Conservation (phyloP, 2,329 filamentous ascomycete species). For the Dothiorella sarmentorum region DNA sequence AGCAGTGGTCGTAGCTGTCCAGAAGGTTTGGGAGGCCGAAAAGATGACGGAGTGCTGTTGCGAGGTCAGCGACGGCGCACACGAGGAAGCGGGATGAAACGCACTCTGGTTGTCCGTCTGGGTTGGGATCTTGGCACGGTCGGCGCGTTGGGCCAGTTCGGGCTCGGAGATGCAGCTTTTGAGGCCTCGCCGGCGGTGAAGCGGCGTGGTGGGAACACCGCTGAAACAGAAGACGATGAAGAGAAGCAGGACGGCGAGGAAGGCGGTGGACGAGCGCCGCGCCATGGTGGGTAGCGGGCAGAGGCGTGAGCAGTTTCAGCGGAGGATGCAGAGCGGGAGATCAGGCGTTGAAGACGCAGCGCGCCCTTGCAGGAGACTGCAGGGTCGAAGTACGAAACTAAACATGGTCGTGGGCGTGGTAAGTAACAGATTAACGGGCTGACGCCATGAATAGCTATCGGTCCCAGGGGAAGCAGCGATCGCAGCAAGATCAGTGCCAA, state of each 20-base stretch:
- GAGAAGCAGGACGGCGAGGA: constrained; percentile 3
- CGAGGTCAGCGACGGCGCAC: not conserved
- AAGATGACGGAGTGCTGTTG: constrained; percentile 11
- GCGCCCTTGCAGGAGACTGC: constrained; percentile 8
- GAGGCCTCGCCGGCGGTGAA: not conserved
- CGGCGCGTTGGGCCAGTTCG: constrained; percentile 9
- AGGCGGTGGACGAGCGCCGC: constrained; percentile 2
- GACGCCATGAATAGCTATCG: constrained; percentile 12
- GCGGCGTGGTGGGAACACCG: not conserved
- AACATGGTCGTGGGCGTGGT: not conserved
- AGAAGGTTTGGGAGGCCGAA: constrained; percentile 12
- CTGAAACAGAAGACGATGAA: constrained; percentile 5
- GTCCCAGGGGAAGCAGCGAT: constrained; percentile 8
- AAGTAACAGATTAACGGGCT: constrained; percentile 6
- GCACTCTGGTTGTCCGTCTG: constrained; percentile 4
- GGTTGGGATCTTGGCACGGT: constrained; percentile 9
- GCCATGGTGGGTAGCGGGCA: constrained; percentile 11
- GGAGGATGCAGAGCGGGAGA: not conserved
- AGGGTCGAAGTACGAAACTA: not conserved
- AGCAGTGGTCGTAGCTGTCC: constrained; percentile 12
- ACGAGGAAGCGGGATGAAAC: not conserved
- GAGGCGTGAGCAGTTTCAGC: not conserved
- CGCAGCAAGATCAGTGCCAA: constrained; percentile 1
- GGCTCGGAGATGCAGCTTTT: constrained; percentile 10
- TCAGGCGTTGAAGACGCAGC: not conserved